phyloP scores from a whole-genome alignment of 148 eudicot genomes.

The Euryodendron excelsum region DNA sequence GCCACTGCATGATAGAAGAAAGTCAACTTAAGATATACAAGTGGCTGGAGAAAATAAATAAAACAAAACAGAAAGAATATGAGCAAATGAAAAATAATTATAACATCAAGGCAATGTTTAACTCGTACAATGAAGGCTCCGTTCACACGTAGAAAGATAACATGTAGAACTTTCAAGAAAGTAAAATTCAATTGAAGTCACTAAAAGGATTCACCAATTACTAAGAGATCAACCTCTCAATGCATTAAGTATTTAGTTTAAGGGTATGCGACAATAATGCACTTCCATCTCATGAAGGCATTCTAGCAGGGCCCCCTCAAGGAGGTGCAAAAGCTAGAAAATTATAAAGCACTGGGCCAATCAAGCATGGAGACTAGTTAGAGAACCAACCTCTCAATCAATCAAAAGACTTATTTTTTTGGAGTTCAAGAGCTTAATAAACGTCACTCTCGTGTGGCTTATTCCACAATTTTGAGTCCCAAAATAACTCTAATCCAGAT shows the following conservation, averaged over 20 bases:
- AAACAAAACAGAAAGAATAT: slow-evolving; percentile 5
- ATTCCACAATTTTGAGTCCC: background rate
- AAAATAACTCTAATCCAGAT: background rate
- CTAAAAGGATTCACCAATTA: background rate
- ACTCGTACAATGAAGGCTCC: background rate
- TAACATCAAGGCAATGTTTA: background rate
- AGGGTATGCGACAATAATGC: background rate
- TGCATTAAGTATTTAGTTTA: background rate
- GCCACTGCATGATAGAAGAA: slow-evolving; percentile 56
- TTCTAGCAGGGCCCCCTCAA: background rate
- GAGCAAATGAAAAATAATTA: background rate
- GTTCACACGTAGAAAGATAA: background rate
- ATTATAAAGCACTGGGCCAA: background rate
- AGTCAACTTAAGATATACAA: slow-evolving; percentile 3
- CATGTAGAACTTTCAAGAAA: background rate
- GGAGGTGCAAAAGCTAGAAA: background rate
- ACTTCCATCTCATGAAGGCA: background rate
- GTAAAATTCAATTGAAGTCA: background rate
- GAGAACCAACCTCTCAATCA: slow-evolving; percentile 2
- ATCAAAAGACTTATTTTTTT: background rate
- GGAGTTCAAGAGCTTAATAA: background rate
- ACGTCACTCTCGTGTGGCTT: background rate
- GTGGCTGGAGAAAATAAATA: background rate
- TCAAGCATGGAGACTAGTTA: background rate
- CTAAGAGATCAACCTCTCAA: background rate